These are phyloP conservation scores for Jaminaea rosea DNA, from an alignment of 1,284 basidiomycete genomes.

Conservation along the genomic window DNA sequence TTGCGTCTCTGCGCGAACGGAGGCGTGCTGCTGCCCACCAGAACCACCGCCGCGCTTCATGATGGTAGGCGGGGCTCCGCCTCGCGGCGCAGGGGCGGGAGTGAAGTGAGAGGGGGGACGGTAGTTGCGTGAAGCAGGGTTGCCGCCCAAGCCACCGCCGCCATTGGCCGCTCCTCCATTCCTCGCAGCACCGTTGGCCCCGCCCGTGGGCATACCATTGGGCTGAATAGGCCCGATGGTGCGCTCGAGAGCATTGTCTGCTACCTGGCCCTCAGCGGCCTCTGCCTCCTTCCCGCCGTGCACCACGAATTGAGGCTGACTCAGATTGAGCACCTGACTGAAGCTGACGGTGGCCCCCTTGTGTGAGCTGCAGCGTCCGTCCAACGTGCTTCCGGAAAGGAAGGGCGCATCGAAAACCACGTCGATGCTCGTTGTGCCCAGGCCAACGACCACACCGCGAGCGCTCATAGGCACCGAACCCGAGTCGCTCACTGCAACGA, in stretches of 20 bases:
- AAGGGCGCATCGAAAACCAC: conserved; percentile 95
- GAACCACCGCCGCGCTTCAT: neutral
- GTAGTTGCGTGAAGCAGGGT: no score
- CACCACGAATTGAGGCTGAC: conserved; percentile 33
- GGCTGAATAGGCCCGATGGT: conserved; percentile 24
- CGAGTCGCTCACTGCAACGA: conserved; percentile 83
- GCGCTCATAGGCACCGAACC: conserved; percentile 85
- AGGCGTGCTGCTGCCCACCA: neutral
- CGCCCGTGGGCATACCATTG: conserved; percentile 10
- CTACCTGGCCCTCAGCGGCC: conserved; percentile 10
- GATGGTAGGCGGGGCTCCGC: neutral
- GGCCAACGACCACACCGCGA: conserved; percentile 85
- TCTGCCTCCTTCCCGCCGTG: conserved; percentile 4
- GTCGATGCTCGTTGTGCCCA: conserved; percentile 72
- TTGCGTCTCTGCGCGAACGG: neutral
- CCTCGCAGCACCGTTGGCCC: neutral
- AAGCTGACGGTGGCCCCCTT: conserved; percentile 29
- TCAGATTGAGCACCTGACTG: conserved; percentile 38
- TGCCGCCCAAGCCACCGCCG: neutral
- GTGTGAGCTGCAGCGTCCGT: conserved; percentile 51
- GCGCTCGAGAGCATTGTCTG: conserved; percentile 24
- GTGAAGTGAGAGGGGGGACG: neutral
- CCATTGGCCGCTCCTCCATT: neutral
- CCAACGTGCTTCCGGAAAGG: conserved; percentile 79
- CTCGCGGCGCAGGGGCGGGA: neutral